Conservation (phyloP, 306 rosid species). For the Gillenia trifoliata region DNA sequence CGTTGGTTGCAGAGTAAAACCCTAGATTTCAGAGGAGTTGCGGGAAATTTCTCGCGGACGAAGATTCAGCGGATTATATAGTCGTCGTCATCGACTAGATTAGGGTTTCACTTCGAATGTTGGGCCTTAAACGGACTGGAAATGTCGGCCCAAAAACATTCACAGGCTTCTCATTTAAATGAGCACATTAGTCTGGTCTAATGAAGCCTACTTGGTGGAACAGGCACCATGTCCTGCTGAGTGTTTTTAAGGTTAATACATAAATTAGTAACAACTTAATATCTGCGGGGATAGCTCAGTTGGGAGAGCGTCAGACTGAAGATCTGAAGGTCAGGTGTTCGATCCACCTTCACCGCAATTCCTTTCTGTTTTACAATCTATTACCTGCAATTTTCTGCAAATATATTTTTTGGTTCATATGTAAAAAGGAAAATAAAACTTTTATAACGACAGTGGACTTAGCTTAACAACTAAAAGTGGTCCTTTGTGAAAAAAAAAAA, state of each 20-base stretch:
- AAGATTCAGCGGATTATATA: neutral
- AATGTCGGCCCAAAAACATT: neutral
- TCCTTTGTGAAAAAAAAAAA: too few relatives aligned
- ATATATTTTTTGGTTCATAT: neutral
- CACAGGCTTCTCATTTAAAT: neutral
- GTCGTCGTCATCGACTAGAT: neutral
- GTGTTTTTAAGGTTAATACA: accelerated
- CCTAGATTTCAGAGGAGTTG: conserved; percentile 6
- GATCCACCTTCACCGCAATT: conserved; percentile 70
- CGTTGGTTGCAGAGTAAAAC: conserved; percentile 11
- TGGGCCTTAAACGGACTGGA: neutral
- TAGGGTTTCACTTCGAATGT: conserved; percentile 16
- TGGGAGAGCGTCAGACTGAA: conserved; percentile 91
- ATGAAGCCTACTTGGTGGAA: neutral
- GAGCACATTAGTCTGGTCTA: neutral
- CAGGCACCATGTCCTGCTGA: neutral
- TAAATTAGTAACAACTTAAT: accelerated
- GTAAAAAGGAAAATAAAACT: too few relatives aligned
- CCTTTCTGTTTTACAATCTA: neutral
- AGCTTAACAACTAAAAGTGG: too few relatives aligned
- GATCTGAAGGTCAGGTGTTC: conserved; percentile 72
- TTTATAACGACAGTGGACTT: too few relatives aligned
- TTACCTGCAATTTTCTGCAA: neutral
- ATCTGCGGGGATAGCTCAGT: conserved; percentile 70
- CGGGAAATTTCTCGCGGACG: neutral